Conservation (phyloP, 352 stramenopile genomes). For the Hyaloperonospora brassicae region DNA sequence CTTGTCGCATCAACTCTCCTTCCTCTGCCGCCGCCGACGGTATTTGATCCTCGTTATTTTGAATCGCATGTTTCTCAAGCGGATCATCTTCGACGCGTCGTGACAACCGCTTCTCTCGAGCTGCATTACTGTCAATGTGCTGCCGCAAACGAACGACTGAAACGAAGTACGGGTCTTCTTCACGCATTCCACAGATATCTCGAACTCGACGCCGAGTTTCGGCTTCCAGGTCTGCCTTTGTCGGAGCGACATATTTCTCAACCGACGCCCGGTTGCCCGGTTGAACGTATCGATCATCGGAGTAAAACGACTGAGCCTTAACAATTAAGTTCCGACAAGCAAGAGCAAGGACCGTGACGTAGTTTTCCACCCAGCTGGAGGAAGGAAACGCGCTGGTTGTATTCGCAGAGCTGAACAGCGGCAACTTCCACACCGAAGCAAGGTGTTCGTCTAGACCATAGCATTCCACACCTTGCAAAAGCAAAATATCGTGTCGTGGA, state of each 20-base stretch:
- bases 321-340: constrained; percentile 30
- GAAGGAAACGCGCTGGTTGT: constrained; percentile 36
- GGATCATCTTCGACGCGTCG: neutral
- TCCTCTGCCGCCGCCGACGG: constrained; percentile 10
- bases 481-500: constrained; percentile 66
- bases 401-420: constrained; percentile 46
- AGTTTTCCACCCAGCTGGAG: constrained; percentile 72
- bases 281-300: constrained; percentile 12
- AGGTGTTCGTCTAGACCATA: constrained; percentile 74
- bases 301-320: constrained; percentile 14
- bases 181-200: constrained; percentile 56
- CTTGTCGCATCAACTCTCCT: constrained; percentile 16
- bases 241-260: constrained; percentile 1
- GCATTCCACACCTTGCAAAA: constrained; percentile 78
- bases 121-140: constrained; percentile 31
- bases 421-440: constrained; percentile 56
- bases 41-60: neutral
- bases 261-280: constrained; percentile 5
- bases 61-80: neutral
- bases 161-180: constrained; percentile 50
- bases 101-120: constrained; percentile 4
- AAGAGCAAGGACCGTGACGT: constrained; percentile 39
- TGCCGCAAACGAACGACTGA: constrained; percentile 34
- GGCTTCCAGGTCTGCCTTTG: constrained; percentile 8
- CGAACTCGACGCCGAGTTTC: constrained; percentile 43